Evolutionary conservation across 2,329 filamentous ascomycete species (phyloP).

Genomic region (Colletotrichum scovillei): DNA sequence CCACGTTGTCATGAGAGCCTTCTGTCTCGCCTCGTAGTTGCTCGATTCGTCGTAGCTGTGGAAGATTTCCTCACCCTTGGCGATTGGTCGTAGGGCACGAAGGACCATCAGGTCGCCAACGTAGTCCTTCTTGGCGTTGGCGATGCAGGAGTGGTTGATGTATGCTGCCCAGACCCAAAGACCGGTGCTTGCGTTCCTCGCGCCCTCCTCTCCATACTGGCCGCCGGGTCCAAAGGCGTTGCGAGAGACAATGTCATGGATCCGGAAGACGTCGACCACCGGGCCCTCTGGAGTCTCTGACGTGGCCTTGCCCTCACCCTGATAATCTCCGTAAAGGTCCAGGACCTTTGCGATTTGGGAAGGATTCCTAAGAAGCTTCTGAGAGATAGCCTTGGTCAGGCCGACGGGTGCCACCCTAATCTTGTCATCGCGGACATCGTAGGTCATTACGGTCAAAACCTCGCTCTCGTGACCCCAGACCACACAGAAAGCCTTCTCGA

Average conservation of each 20-base stretch:
- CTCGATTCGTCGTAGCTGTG: constrained; percentile 45
- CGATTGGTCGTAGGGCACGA: constrained; percentile 47
- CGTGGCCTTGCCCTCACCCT: constrained; percentile 35
- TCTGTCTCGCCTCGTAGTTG: constrained; percentile 40
- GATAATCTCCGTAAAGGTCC: constrained; percentile 42
- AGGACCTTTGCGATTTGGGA: constrained; percentile 39
- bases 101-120: constrained; percentile 54
- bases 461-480: constrained; percentile 45
- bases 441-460: constrained; percentile 45
- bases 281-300: constrained; percentile 39
- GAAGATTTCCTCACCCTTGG: constrained; percentile 47
- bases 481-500: constrained; percentile 48
- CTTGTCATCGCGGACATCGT: constrained; percentile 43
- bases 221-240: constrained; percentile 47
- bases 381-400: constrained; percentile 42
- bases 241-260: constrained; percentile 46
- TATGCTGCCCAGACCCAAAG: constrained; percentile 53
- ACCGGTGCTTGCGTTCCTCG: constrained; percentile 48
- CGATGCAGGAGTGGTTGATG: constrained; percentile 55
- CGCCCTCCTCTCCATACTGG: constrained; percentile 42
- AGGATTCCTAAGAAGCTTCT: constrained; percentile 43
- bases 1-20: constrained; percentile 44
- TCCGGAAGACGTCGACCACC: constrained; percentile 44
- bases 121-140: constrained; percentile 49
- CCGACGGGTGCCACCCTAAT: constrained; percentile 46